Evolutionary conservation across 768 basidiomycete genomes (phyloP), one percentile per base, ranked within the genome.

Genomic region (Kwoniella heveanensis): DNA sequence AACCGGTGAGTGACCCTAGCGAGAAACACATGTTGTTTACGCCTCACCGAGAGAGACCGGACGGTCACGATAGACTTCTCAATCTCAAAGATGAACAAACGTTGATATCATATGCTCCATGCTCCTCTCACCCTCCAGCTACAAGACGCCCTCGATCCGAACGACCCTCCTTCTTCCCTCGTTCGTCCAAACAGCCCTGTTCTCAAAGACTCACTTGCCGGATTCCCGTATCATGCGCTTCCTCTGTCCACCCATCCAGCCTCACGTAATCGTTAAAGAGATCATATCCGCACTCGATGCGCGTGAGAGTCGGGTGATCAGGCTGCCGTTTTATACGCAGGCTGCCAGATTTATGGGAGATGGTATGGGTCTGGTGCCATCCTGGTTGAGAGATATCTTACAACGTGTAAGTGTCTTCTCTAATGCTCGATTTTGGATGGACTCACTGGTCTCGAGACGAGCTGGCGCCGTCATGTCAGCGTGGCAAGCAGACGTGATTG

Each of bases 81-180:
- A n/a, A n/a, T n/a, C n/a, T n/a, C n/a, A n/a, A 48, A 36, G 27
- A 54, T 36, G 26, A 4, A 26, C 10, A 29, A 27, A 27, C 10
- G n/a, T 60, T 8, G 57, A 65, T 68, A 19, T 67, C 60, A 56
- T 2, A n/a, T 54, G 2, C 9, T 30, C 13, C 5, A 22, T 24
- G 27, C 36, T 5, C n/a, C n/a, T n/a, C n/a, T n/a, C n/a, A n/a
- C n/a, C n/a, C n/a, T 39, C 0, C 62, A 88, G 88, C n/a, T 89
- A 92, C 81, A 82, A 85, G 39, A 83, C 86, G 29, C 90, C 89
- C 1, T 78, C 82, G 47, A 87, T 99, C 79, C 88, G 91, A n/a
- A 95, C 92, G 10, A 93, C 92, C 2, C 83, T 97, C 22, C 80
- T 98, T 63, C 83, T 88, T 57, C 88, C 95, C 0, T 90, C 91